phyloP scores from a whole-genome alignment of 2,329 filamentous ascomycete species.

The Diaporthe aspalathi region DNA sequence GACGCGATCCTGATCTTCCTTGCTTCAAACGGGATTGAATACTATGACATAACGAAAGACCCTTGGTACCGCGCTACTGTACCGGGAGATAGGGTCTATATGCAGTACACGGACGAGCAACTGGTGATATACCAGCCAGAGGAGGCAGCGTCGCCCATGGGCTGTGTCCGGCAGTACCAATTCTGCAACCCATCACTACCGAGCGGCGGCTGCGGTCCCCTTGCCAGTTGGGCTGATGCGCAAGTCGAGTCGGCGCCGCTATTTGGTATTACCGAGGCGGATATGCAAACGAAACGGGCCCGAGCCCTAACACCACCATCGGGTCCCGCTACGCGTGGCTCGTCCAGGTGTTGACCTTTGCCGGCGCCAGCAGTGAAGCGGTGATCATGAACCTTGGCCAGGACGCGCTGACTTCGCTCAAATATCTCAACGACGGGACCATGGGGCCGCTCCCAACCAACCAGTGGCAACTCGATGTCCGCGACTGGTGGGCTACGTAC shows the following conservation, averaged over 20 bases:
- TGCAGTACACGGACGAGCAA: fast-evolving
- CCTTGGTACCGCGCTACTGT: constrained; percentile 34
- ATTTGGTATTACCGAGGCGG: not conserved
- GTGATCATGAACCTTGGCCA: not conserved
- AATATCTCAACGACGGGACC: not conserved
- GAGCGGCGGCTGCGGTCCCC: not conserved
- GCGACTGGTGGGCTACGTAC: constrained; percentile 34
- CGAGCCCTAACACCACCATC: not conserved
- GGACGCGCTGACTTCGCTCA: not conserved
- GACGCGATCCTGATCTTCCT: constrained; percentile 29
- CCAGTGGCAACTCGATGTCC: constrained; percentile 41
- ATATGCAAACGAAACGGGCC: not conserved
- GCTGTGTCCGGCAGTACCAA: constrained; percentile 26
- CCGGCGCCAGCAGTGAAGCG: fast-evolving
- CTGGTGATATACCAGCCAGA: constrained; percentile 1
- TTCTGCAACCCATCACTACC: constrained; percentile 32
- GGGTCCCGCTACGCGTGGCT: not conserved
- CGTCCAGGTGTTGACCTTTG: fast-evolving
- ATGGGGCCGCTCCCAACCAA: constrained; percentile 27
- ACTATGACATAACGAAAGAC: not conserved
- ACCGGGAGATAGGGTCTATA: not conserved
- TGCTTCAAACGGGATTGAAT: constrained; percentile 11
- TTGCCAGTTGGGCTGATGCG: constrained; percentile 2
- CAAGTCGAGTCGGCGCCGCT: not conserved
- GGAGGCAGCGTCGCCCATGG: constrained; percentile 36